These are phyloP conservation scores for Populus trichocarpa DNA, from an alignment of 441 rosid species.

Conservation along the genomic window DNA sequence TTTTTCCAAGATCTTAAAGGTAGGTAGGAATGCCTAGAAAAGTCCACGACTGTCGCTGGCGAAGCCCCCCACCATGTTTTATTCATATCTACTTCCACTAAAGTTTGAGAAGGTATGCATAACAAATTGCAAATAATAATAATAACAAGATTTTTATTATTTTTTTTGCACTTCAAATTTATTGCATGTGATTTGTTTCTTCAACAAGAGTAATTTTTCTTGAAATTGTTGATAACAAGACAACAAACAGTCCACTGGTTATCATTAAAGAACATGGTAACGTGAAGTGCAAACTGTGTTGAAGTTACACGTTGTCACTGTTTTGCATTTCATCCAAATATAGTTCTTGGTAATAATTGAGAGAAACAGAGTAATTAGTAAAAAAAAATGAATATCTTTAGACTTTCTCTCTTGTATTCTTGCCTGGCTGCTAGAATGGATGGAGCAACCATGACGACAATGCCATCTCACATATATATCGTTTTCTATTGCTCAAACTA, in stretches of 20 bases:
- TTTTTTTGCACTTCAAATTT: not conserved
- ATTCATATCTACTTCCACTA: not conserved
- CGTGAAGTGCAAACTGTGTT: not conserved
- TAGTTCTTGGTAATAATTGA: not conserved
- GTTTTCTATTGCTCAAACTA: not conserved
- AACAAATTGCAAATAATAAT: no score
- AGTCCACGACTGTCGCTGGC: not conserved
- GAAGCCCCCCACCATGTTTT: not conserved
- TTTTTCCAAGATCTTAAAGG: not conserved
- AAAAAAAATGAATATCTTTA: not conserved
- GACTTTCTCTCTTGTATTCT: not conserved
- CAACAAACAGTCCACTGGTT: not conserved
- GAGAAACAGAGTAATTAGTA: not conserved
- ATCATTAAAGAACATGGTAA: not conserved
- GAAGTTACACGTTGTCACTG: not conserved
- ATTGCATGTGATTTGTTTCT: not conserved
- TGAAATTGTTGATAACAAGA: not conserved
- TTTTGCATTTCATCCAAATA: not conserved
- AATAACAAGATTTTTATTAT: no score
- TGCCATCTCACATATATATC: not conserved
- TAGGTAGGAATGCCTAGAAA: not conserved
- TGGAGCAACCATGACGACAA: conserved; percentile 1
- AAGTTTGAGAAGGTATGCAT: not conserved
- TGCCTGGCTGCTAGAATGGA: conserved; percentile 2
- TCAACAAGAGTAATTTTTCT: not conserved